Percentiles rank a stretch among this genome's conserved stretches.
Conservation (phyloP, 164 flowering plant genomes). For the Stephania cephalantha region DNA sequence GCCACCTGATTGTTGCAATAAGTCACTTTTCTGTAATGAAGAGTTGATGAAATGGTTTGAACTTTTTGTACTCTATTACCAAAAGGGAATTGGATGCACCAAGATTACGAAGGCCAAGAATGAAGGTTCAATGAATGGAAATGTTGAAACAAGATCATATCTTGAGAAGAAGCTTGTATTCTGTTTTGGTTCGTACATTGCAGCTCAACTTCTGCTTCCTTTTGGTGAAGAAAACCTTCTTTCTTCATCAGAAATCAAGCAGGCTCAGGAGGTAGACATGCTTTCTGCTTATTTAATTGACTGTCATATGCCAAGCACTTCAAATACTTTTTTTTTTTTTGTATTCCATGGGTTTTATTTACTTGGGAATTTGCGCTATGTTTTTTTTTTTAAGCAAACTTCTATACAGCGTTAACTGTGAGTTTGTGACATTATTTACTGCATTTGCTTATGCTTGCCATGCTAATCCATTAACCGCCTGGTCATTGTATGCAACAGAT, state of each 20-base stretch:
- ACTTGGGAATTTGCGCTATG: not conserved
- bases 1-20: not conserved
- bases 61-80: slow-evolving; percentile 7
- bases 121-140: slow-evolving; percentile 62
- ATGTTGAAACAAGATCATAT: slow-evolving; percentile 77
- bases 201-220: slow-evolving; percentile 81
- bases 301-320: too few species aligned
- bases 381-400: not conserved
- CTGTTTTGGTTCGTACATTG: slow-evolving; percentile 89
- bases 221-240: slow-evolving; percentile 89
- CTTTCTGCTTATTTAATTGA: not conserved
- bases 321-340: too few species aligned
- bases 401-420: not conserved
- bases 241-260: slow-evolving; percentile 63
- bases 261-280: slow-evolving; percentile 77
- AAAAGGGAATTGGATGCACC: slow-evolving; percentile 89
- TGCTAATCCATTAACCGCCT: not conserved
- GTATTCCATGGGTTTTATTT: too few species aligned
- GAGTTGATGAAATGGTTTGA: slow-evolving; percentile 6
- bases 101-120: slow-evolving; percentile 71
- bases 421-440: not conserved
- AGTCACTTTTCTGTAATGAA: not conserved
- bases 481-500: slow-evolving; percentile 48
- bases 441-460: not conserved
- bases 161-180: slow-evolving; percentile 93